These are phyloP conservation scores for Mucor ambiguus DNA, from an alignment of 371 early-diverging fungal genomes.

Conservation along the genomic window DNA sequence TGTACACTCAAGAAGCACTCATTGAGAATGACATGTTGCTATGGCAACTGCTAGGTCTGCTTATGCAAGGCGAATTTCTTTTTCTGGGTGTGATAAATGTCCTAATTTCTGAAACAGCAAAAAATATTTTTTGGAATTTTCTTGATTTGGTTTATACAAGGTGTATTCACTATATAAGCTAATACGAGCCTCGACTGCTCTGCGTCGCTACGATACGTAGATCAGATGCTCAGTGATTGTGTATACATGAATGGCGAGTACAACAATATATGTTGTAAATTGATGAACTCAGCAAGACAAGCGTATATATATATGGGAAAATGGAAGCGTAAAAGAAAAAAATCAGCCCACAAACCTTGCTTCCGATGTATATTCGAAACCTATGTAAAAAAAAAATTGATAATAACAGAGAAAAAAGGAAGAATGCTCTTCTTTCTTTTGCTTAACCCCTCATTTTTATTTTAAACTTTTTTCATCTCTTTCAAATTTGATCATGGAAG, in stretches of 20 bases:
- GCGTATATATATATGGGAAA: not conserved
- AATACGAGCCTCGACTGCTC: not conserved
- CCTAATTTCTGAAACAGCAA: not conserved
- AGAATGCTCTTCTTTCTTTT: not conserved
- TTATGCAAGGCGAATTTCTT: not conserved
- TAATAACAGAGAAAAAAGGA: not conserved
- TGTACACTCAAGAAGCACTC: not conserved
- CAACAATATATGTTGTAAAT: not conserved
- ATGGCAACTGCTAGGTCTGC: not conserved
- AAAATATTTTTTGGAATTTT: not conserved
- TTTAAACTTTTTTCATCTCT: not conserved
- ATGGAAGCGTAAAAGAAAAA: conserved; percentile 6
- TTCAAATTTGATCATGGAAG: conserved; percentile 3
- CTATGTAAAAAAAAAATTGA: not conserved
- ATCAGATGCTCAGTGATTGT: not conserved
- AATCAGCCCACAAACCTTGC: conserved; percentile 17
- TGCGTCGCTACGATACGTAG: not conserved
- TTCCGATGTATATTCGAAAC: conserved; percentile 9
- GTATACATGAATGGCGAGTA: not conserved
- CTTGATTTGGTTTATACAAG: not conserved
- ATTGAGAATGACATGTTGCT: not conserved
- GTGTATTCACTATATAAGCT: not conserved
- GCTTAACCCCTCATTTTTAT: not conserved
- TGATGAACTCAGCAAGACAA: conserved; percentile 2
- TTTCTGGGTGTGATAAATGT: not conserved